Evolutionary conservation across 306 rosid species (phyloP), one percentile per base, ranked within the genome.

Genomic region (Ziziphus jujuba): DNA sequence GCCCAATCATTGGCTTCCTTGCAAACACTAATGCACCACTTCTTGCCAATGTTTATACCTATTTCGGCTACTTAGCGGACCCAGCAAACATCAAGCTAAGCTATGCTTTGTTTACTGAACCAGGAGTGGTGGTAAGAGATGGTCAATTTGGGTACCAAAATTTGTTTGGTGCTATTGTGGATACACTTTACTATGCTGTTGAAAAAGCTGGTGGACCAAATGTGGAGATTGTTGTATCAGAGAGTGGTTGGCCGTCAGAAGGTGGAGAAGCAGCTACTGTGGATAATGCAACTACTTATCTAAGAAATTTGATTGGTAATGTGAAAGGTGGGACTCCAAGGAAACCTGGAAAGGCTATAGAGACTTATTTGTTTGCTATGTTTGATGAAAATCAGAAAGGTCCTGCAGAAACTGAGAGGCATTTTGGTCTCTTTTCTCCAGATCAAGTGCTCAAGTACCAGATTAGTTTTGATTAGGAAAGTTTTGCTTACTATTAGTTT

Each of bases 181-280:
- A 85, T 59, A 28, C 90, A 24, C 45, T 74, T 0, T 84, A 91
- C 15, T 69, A 79, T 7, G 89, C 97, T 23, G 79, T 86, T 24
- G 90, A 80, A 77, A 86, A 81, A 48, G 34, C 56, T 0, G 84
- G 82, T 0, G 87, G 71, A 3, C 31, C 75, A 4, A 34, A 61
- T 10, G 6, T 85, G 76, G 13, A 56, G 16, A 56, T 85, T 0
- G 87, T 90, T 14, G 85, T 86, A 23, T 76, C 89, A 0, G 89
- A 91, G 77, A 91, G 78, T 11, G 89, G 97, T 3, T 90, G 95
- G 95, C 95, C 92, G 11, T 85, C 89, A 0, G 49, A 5, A 6
- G 90, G 89, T 34, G 72, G 82, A 14, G 78, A 57, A 1, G 86
- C 90, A 0, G 38, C 73, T 2, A 0, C 4, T 2, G 57, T 61